These are phyloP conservation scores for Phyllosticta citribraziliensis DNA, from an alignment of 2,329 filamentous ascomycete genomes.

Conservation along the genomic window DNA sequence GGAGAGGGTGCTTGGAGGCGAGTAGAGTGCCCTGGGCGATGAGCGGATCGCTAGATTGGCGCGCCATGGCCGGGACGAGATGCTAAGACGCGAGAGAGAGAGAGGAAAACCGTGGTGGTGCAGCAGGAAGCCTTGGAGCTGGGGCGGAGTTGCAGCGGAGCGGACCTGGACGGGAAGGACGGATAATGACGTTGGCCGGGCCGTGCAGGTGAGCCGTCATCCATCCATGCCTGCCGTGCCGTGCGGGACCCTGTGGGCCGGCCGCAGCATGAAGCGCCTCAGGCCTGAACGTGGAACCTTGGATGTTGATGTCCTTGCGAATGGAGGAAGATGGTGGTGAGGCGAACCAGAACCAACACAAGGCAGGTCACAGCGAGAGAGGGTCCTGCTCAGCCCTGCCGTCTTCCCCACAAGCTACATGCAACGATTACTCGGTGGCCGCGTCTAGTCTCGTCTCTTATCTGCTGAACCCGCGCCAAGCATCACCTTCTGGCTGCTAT, in stretches of 20 bases:
- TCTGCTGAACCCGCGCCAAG: neutral
- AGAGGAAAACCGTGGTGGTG: neutral
- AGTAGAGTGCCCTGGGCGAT: slow-evolving; percentile 13
- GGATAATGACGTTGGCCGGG: neutral
- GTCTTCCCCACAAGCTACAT: neutral
- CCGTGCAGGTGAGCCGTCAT: too few species aligned
- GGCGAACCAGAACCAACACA: neutral
- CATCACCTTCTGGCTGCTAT: neutral
- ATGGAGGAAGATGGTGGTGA: too few species aligned
- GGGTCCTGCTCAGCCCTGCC: neutral
- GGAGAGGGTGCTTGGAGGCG: slow-evolving; percentile 47
- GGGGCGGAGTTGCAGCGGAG: neutral
- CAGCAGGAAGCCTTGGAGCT: neutral
- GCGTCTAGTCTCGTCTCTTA: neutral
- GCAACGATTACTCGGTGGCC: neutral
- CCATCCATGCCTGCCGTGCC: too few species aligned
- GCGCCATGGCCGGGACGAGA: neutral
- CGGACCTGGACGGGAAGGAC: neutral
- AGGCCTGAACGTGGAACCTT: too few species aligned
- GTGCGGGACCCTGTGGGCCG: too few species aligned
- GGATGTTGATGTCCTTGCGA: too few species aligned
- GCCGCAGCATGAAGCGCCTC: too few species aligned
- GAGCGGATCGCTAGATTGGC: neutral
- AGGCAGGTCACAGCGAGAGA: neutral
- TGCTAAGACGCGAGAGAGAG: neutral